Conservation (phyloP, 495 filamentous ascomycete species). For the Apodospora peruviana region DNA sequence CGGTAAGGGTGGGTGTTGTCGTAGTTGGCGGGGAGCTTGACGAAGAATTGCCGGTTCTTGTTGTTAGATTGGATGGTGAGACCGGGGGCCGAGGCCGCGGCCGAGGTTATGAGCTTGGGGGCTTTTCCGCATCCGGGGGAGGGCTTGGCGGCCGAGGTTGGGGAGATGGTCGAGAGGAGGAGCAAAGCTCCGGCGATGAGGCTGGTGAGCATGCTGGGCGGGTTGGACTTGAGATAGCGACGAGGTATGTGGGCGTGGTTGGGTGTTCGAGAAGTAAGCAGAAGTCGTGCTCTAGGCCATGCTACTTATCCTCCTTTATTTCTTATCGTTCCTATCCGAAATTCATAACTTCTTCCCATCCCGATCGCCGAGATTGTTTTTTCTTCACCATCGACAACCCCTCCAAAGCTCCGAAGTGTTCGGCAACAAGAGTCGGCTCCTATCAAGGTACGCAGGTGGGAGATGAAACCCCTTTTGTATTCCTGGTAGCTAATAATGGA, state of each 20-base stretch:
- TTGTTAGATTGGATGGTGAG: slow-evolving; percentile 16
- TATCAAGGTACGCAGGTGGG: neutral
- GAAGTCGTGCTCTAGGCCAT: neutral
- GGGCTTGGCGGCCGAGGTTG: slow-evolving; percentile 5
- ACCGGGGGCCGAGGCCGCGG: slow-evolving; percentile 4
- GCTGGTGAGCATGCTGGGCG: neutral
- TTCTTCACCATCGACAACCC: neutral
- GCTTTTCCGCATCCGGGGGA: slow-evolving; percentile 10
- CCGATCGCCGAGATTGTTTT: neutral
- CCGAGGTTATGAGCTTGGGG: slow-evolving; percentile 8
- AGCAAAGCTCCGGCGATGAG: neutral
- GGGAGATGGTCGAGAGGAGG: slow-evolving; percentile 3
- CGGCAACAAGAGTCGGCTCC: neutral
- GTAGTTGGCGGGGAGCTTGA: slow-evolving; percentile 39
- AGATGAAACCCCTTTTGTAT: neutral
- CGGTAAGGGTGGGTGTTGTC: slow-evolving; percentile 34
- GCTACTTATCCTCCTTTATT: neutral
- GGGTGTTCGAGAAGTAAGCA: no score
- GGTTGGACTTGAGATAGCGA: neutral
- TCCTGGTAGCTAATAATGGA: neutral
- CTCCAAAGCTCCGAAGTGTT: neutral
- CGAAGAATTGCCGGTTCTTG: slow-evolving; percentile 25
- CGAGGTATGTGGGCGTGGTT: neutral
- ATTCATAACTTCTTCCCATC: neutral
- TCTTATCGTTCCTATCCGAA: neutral